phyloP scores from a whole-genome alignment of 305 asterid species.

The Solanum chacoense region DNA sequence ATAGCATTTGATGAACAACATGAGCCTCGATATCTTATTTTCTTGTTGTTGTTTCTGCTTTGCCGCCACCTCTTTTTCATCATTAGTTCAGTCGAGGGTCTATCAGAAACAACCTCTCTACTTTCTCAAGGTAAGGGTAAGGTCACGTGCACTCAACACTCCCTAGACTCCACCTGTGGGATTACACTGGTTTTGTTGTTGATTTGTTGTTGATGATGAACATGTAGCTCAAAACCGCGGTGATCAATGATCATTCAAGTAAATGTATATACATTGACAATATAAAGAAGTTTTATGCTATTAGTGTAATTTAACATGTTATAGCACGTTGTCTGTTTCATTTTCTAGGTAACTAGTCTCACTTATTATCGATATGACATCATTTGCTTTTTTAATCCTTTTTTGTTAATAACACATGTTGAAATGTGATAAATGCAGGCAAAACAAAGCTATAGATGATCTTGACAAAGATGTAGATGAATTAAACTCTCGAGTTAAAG shows the following conservation, averaged over 20 bases:
- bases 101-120: neutral
- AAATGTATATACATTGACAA: neutral
- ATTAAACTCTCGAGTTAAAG: constrained; percentile 67
- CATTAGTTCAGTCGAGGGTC: neutral
- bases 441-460: constrained; percentile 81
- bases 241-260: neutral
- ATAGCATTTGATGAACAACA: neutral
- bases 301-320: neutral
- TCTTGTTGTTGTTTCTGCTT: neutral
- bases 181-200: neutral
- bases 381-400: neutral
- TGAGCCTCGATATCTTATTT: neutral
- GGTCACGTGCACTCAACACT: neutral
- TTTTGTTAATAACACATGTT: neutral
- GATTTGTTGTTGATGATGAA: neutral
- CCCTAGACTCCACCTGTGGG: neutral
- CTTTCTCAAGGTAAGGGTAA: neutral
- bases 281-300: neutral
- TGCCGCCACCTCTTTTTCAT: neutral
- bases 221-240: neutral
- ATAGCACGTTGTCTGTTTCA: neutral
- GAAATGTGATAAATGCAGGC: constrained; percentile 36
- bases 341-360: neutral
- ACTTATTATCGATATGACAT: neutral
- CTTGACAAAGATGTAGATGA: constrained; percentile 79